Evolutionary conservation across 2,329 filamentous ascomycete genomes (phyloP), one percentile per base, ranked within the genome.

Genomic region (Botrytis paeoniae): DNA sequence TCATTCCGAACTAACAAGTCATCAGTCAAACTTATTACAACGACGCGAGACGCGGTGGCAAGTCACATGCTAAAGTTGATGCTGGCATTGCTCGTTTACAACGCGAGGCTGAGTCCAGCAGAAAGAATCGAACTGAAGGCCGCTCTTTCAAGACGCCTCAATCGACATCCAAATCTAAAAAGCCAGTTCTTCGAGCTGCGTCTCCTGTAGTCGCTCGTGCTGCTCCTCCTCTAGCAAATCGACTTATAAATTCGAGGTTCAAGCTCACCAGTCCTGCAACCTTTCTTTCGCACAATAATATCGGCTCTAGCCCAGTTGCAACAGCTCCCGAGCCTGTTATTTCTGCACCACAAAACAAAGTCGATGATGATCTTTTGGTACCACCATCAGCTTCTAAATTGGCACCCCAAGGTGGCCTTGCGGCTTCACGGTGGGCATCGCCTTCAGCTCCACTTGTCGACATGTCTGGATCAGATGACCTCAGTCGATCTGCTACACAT

Each of bases 11-110:
- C 51, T 63, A 39, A 65, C 32, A 70, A 35, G 43, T 29, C 7
- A 72, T 61, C 29, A 65, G 69, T 22, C 41, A 62, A 16, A 45
- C 45, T 12, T 41, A 62, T 35, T 69, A 41, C 45, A 62, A 73
- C 7, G 69, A 74, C 69, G 37, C 51, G 20, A 65, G 48, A 65
- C 22, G 61, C 32, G 25, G 39, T 48, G n/a, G 29, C 7, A 70
- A 57, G 41, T 37, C 45, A 22, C 41, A 45, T 60, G 48, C 62
- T 37, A 18, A 3, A 22, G 57, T 74, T 57, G 64, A 70, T 45
- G 35, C 37, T 20, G 73, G 70, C 5, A 65, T 74, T 66, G 72
- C 68, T 41, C 70, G 60, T 32, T 61, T 70, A 14, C 68, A 71
- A 41, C 39, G 39, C 14, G 51, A 71, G 39, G 61, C 68, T 32